A percentile compares a stretch with the other conserved stretches of the same genome.
Evolutionary conservation across 495 filamentous ascomycete genomes (phyloP).

Genomic region (Penicillium paxilli): DNA sequence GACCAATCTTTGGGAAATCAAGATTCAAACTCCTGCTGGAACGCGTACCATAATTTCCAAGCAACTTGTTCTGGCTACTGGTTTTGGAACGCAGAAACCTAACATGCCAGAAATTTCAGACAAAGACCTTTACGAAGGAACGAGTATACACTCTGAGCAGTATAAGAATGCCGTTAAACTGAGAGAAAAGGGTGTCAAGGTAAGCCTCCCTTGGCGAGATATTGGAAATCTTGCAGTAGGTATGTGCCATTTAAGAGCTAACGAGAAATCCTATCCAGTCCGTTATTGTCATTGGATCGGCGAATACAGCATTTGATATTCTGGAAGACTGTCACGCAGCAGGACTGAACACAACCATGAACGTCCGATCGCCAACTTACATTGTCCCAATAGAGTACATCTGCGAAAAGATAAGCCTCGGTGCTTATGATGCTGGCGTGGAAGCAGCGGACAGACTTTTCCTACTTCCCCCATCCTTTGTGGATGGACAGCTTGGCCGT

Average conservation of each 20-base stretch:
- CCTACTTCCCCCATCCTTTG: conserved; percentile 9
- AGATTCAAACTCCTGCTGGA: conserved; percentile 16
- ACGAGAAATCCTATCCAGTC: too few species aligned
- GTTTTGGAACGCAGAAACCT: conserved; percentile 30
- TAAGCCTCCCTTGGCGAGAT: not conserved
- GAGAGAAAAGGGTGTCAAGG: conserved; percentile 15
- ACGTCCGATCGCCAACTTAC: conserved; percentile 35
- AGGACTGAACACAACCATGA: conserved; percentile 39
- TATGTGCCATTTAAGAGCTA: too few species aligned
- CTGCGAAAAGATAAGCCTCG: conserved; percentile 15
- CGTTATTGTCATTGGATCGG: conserved; percentile 43
- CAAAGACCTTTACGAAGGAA: conserved; percentile 29
- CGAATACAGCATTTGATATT: conserved; percentile 50
- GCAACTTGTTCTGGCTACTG: conserved; percentile 33
- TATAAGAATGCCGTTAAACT: conserved; percentile 25
- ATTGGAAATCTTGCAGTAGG: too few species aligned
- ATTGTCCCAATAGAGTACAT: conserved; percentile 29
- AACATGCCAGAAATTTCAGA: conserved; percentile 26
- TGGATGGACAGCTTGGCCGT: conserved; percentile 17
- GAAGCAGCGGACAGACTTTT: conserved; percentile 17
- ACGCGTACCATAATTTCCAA: conserved; percentile 12
- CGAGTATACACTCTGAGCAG: conserved; percentile 33
- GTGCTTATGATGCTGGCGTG: conserved; percentile 21
- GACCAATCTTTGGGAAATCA: conserved; percentile 29
- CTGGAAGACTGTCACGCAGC: conserved; percentile 43